These are phyloP conservation scores for Rhynchospora pubera DNA, from an alignment of 176 grass and related monocot species.

Conservation along the genomic window DNA sequence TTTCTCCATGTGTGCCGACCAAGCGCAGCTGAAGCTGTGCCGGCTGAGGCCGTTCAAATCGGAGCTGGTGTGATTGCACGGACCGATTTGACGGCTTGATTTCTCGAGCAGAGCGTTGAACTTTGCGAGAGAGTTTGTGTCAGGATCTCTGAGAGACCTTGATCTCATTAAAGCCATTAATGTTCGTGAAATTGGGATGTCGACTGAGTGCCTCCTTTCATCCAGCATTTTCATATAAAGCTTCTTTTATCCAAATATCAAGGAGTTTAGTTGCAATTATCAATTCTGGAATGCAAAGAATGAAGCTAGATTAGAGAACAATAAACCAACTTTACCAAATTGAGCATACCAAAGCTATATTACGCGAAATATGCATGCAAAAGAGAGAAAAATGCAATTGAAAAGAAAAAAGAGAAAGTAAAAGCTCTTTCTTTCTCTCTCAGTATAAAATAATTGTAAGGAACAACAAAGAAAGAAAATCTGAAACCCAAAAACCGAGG, in stretches of 20 bases:
- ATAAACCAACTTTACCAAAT: not conserved
- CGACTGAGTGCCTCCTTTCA: slow-evolving; percentile 71
- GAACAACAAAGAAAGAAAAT: not conserved
- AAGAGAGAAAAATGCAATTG: not conserved
- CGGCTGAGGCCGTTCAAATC: slow-evolving; percentile 36
- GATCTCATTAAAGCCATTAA: slow-evolving; percentile 75
- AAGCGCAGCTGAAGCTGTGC: slow-evolving; percentile 61
- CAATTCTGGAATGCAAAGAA: not conserved
- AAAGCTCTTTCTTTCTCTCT: not conserved
- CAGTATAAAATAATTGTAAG: not conserved
- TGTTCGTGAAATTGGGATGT: slow-evolving; percentile 80
- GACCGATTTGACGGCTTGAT: slow-evolving; percentile 47
- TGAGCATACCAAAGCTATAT: not conserved
- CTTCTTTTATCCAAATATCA: not conserved
- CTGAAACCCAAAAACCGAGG: not conserved
- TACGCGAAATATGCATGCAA: not conserved
- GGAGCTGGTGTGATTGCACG: slow-evolving; percentile 32
- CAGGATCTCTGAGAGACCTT: slow-evolving; percentile 89
- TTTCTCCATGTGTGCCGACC: slow-evolving; percentile 38
- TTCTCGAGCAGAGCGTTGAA: slow-evolving; percentile 53
- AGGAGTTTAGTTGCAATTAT: not conserved
- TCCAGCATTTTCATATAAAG: slow-evolving; percentile 48
- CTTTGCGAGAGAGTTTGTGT: slow-evolving; percentile 86
- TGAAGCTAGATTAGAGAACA: not conserved
- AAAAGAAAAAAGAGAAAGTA: not conserved